Evolutionary conservation across 1,284 basidiomycete genomes (phyloP), one percentile per base, ranked within the genome.

Genomic region (Sanghuangporus sanghuang): DNA sequence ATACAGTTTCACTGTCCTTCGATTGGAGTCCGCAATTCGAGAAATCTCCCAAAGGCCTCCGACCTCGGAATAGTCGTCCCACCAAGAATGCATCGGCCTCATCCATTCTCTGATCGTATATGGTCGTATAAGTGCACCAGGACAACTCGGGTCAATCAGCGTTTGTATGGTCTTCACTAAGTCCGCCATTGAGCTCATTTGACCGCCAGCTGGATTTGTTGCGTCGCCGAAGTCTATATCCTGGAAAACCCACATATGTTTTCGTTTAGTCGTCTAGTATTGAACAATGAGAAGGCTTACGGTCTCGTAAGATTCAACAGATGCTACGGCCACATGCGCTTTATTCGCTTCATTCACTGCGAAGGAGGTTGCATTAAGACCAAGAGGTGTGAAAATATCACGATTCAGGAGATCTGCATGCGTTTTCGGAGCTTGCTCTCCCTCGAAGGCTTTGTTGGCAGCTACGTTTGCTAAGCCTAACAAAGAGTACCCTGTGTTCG

Each of bases 121-220:
- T 42, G 40, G n/a, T 42, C 12, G 11, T 11, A 42, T 11, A n/a
- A 42, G 40, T 12, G 12, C n/a, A 11, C n/a, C n/a, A 11, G 40
- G 40, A 3, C n/a, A 6, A 3, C 40, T 11, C 40, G 40, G n/a
- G n/a, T 42, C n/a, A 7, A 42, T 11, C n/a, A 42, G 7, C 11
- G n/a, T 42, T 42, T 42, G 40, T 12, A n/a, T 0, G 42, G 81
- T 56, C 9, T 69, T 76, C 21, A 72, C 69, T 4, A 81, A 70
- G 64, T 84, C 82, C 1, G 74, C 69, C 9, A 83, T 71, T 0
- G 81, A 81, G 64, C 77, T 76, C 68, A 79, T 81, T 67, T 84
- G 82, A 1, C 81, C 82, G 0, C 77, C 81, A 0, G 78, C 69
- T 2, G 81, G 73, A 61, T 82, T 81, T 67, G 70, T 71, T 0